phyloP scores from a whole-genome alignment of 2,329 filamentous ascomycete genomes.

The Ambrosiella xylebori region DNA sequence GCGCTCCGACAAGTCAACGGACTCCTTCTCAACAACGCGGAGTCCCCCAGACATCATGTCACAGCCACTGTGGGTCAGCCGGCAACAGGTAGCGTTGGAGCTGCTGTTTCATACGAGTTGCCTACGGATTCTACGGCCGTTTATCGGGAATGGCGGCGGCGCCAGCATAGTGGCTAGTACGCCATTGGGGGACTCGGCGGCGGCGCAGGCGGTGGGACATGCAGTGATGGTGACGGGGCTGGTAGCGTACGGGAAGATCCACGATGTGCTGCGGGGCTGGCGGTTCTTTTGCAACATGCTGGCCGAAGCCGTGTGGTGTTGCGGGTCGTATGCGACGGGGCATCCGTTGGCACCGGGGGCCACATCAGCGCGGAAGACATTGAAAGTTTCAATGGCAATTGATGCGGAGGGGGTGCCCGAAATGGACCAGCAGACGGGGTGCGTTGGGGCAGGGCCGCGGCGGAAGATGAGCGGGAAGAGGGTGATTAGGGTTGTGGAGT shows the following conservation, averaged over 20 bases:
- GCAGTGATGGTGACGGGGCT: not conserved
- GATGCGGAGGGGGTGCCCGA: not conserved
- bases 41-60: not conserved
- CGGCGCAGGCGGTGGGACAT: not conserved
- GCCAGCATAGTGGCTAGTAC: not conserved
- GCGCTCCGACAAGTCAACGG: not conserved
- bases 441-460: not conserved
- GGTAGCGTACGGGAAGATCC: not conserved
- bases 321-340: not conserved
- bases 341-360: not conserved
- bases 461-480: not conserved
- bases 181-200: not conserved
- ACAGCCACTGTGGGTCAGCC: conserved; percentile 2
- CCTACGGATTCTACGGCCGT: conserved; percentile 3
- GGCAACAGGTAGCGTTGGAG: conserved; percentile 6
- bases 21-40: not conserved
- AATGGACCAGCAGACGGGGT: not conserved
- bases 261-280: not conserved
- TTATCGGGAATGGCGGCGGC: not conserved
- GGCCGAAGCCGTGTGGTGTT: not conserved
- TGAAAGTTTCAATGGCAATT: not conserved
- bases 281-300: not conserved
- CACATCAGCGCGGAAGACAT: not conserved
- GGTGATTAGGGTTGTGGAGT: not conserved
- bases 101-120: conserved; percentile 4